These are phyloP conservation scores for Inga laurina DNA, from an alignment of 306 rosid species.

Conservation along the genomic window DNA sequence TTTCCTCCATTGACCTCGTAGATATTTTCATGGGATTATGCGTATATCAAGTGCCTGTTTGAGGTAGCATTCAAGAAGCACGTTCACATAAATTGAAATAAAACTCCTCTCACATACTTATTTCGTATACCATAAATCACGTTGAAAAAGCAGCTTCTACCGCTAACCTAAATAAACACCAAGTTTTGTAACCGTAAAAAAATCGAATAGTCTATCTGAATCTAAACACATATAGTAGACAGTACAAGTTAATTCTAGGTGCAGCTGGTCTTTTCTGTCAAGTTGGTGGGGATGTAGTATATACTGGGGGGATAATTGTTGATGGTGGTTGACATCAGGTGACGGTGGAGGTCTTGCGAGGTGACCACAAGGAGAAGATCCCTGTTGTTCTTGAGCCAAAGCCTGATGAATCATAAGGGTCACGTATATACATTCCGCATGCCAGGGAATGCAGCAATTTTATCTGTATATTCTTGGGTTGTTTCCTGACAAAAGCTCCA, in stretches of 20 bases:
- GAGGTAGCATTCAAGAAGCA: too few relatives aligned
- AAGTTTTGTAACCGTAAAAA: background rate
- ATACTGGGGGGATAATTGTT: background rate
- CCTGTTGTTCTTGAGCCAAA: conserved; percentile 88
- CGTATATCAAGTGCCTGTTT: background rate
- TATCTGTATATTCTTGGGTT: conserved; percentile 35
- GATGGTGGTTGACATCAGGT: conserved; percentile 53
- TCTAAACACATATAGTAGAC: background rate
- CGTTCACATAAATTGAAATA: too few relatives aligned
- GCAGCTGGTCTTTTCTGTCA: background rate
- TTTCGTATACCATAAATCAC: too few relatives aligned
- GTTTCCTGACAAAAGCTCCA: conserved; percentile 26
- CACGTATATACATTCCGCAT: conserved; percentile 38
- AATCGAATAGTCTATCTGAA: background rate
- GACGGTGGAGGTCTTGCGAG: conserved; percentile 90
- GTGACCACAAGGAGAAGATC: conserved; percentile 93
- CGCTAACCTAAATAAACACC: too few relatives aligned
- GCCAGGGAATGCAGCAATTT: conserved; percentile 33
- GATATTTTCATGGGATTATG: conserved; percentile 1
- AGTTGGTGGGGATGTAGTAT: background rate
- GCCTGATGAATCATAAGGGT: conserved; percentile 70
- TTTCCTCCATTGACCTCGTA: background rate
- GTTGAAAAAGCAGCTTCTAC: too few relatives aligned
- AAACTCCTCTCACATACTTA: too few relatives aligned
- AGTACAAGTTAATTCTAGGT: background rate